Evolutionary conservation across 805 yeast species (phyloP), one percentile per base, ranked within the genome.

Genomic region (Ogataea glucozyma): DNA sequence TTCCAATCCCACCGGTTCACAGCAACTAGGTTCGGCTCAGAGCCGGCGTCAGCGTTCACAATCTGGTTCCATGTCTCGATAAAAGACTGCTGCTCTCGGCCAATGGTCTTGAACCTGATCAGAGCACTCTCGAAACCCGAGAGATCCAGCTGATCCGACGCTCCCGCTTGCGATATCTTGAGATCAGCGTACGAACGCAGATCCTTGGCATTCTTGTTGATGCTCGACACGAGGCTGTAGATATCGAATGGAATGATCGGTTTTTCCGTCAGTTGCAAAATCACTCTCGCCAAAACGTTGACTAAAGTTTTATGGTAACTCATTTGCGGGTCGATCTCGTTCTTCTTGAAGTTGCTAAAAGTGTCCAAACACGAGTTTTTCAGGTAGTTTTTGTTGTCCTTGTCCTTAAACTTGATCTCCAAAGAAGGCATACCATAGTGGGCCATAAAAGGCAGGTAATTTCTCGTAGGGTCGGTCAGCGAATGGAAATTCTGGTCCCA

Each of bases 1-100:
- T 90, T 90, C 87, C 93, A 85, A 43, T 78, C 79, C 83, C 87
- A 78, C 54, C 98, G 71, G 49, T 78, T 81, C 34, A 82, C 79
- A 0, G 90, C 75, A 29, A 87, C 66, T 43, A 84, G 59, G 1
- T 88, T 78, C 1, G 95, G 89, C 58, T 90, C 95, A 3, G 79
- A 56, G 2, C 85, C 90, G 4, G 74, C 68, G 37, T 72, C 75
- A 23, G 72, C 70, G 11, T 63, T 61, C 3, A 76, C 76, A 16
- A 78, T 65, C 23, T 75, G 75, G 17, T 64, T 60, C 97, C 97
- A 90, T 6, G 82, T 78, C 17, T 65, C 64, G 3, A 64, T 59
- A 81, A 89, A 85, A 2, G 71, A 66, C 11, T 70, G 72, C 56
- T 79, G 76, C 21, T 72, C 73, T 3, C 64, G 59, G 1, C 79